A percentile compares a stretch with the other conserved stretches of the same genome.
phyloP scores from a whole-genome alignment of 192 early-diverging fungal genomes.

The Rhizophlyctis rosea region DNA sequence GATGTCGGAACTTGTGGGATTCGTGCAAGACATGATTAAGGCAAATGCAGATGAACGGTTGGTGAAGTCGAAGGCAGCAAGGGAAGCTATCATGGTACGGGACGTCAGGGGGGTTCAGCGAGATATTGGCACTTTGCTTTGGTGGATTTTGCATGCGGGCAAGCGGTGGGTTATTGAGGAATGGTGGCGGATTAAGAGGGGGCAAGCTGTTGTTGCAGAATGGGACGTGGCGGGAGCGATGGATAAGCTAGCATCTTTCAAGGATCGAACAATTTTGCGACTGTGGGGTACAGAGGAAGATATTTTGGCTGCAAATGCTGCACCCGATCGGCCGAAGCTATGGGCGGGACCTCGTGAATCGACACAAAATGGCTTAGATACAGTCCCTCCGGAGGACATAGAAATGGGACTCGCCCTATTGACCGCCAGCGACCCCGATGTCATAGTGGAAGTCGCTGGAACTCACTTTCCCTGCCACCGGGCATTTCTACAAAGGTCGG shows the following conservation, averaged over 20 bases:
- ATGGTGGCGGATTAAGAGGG: not conserved
- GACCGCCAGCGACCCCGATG: conserved; percentile 30
- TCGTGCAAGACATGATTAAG: conserved; percentile 3
- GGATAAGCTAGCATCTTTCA: not conserved
- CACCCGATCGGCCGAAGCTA: no score
- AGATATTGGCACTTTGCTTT: conserved; percentile 28
- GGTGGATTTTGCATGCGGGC: conserved; percentile 12
- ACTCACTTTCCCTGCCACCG: conserved; percentile 43
- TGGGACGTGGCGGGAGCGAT: not conserved
- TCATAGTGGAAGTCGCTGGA: conserved; percentile 31
- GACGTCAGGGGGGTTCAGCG: conserved; percentile 24
- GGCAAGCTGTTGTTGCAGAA: not conserved
- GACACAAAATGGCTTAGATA: no score
- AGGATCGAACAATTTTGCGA: not conserved
- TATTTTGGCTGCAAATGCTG: not conserved
- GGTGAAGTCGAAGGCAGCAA: conserved; percentile 2
- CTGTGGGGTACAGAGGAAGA: not conserved
- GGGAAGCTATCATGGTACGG: not conserved
- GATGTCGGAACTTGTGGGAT: conserved; percentile 18
- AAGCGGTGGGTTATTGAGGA: not conserved
- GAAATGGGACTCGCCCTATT: conserved; percentile 1
- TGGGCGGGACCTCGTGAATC: no score
- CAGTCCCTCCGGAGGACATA: not conserved
- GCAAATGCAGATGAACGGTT: not conserved
- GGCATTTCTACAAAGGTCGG: conserved; percentile 35